Percentiles rank a stretch among this genome's conserved stretches.
Conservation (phyloP, 257 asterid genomes). For the Gentiana dahurica region DNA sequence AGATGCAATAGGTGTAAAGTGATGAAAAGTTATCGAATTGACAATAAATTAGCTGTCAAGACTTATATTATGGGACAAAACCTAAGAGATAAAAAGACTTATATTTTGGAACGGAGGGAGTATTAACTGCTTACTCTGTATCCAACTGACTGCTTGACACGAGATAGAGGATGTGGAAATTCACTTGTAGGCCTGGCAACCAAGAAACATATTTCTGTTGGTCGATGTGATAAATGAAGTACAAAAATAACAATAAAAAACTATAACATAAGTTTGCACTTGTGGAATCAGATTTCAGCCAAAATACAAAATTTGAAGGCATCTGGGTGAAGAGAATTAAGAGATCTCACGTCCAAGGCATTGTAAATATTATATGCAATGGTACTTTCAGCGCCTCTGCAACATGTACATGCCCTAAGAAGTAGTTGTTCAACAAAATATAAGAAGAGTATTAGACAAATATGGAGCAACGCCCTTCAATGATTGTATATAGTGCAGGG, state of each 20-base stretch:
- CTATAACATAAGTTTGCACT: neutral
- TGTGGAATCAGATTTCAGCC: neutral
- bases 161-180: conserved; percentile 96
- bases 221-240: no score
- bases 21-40: no score
- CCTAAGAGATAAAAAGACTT: no score
- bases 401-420: conserved; percentile 78
- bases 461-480: no score
- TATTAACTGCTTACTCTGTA: conserved; percentile 48
- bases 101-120: no score
- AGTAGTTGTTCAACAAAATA: conserved; percentile 1
- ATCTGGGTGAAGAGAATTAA: neutral
- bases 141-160: conserved; percentile 72
- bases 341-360: conserved; percentile 95
- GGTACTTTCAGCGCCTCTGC: conserved; percentile 86
- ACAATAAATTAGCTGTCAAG: no score
- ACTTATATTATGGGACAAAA: no score
- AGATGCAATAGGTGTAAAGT: no score
- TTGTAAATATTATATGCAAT: conserved; percentile 75
- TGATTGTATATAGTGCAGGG: no score
- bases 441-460: neutral
- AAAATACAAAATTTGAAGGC: neutral
- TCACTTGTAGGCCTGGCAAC: conserved; percentile 69
- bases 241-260: no score
- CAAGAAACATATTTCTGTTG: no score